phyloP scores from a whole-genome alignment of 1,139 yeast species.

The Trichomonascaceae sp. region DNA sequence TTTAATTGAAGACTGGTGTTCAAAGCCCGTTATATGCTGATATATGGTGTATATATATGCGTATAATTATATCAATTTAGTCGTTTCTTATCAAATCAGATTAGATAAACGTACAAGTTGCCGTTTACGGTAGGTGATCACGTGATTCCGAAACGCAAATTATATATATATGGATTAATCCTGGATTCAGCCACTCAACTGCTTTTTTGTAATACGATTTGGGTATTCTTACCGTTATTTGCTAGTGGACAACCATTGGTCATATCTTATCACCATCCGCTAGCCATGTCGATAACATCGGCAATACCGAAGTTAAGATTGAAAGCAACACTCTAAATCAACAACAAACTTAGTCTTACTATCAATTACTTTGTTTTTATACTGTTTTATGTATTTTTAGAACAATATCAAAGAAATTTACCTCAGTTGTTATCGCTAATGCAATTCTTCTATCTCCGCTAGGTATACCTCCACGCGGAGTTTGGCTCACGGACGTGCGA shows the following conservation, averaged over 20 bases:
- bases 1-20: background rate
- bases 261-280: too few species aligned
- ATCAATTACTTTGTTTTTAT: too few species aligned
- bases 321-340: too few species aligned
- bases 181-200: background rate
- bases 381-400: too few species aligned
- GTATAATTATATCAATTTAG: too few species aligned
- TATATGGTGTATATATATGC: too few species aligned
- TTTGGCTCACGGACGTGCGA: background rate
- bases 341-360: too few species aligned
- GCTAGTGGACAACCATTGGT: background rate
- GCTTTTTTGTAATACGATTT: background rate
- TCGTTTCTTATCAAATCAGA: background rate
- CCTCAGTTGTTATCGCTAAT: background rate
- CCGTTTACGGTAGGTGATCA: background rate
- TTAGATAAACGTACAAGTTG: background rate
- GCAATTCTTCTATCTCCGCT: background rate
- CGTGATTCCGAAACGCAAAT: background rate
- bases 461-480: background rate
- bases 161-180: too few species aligned
- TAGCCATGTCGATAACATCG: too few species aligned
- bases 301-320: too few species aligned
- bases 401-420: background rate
- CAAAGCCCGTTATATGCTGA: background rate
- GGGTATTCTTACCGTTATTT: too few species aligned